Evolutionary conservation across 2,329 filamentous ascomycete genomes (phyloP).

Genomic region (Penicillium sp.): DNA sequence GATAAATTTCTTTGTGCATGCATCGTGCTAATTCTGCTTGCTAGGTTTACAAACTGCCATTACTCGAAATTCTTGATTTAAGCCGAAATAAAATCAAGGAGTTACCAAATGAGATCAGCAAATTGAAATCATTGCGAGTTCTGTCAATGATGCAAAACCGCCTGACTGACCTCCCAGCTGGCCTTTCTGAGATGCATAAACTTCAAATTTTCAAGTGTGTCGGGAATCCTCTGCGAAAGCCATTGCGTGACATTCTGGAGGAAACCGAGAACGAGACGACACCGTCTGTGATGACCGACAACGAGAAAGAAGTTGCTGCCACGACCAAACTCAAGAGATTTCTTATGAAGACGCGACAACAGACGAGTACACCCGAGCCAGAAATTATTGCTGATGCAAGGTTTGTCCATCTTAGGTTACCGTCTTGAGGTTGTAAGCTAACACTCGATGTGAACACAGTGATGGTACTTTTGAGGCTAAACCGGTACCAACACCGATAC

Average conservation of each 20-base stretch:
- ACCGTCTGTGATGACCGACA: conserved; percentile 53
- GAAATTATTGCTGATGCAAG: conserved; percentile 49
- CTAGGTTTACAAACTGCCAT: conserved; percentile 79
- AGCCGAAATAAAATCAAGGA: conserved; percentile 79
- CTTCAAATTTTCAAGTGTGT: conserved; percentile 86
- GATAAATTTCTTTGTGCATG: not conserved
- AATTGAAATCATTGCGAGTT: conserved; percentile 81
- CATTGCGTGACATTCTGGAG: conserved; percentile 67
- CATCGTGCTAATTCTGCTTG: conserved; percentile 22
- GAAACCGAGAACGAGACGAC: conserved; percentile 65
- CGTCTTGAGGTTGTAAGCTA: conserved; percentile 7
- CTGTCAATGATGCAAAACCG: conserved; percentile 83
- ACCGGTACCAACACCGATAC: conserved; percentile 60
- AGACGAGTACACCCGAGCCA: conserved; percentile 38
- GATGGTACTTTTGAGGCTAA: conserved; percentile 75
- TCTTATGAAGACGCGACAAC: conserved; percentile 48
- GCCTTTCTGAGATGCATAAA: conserved; percentile 84
- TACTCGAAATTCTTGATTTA: conserved; percentile 88
- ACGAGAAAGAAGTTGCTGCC: conserved; percentile 59
- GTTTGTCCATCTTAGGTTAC: conserved; percentile 23
- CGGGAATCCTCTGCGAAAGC: conserved; percentile 80
- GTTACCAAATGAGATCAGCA: conserved; percentile 75
- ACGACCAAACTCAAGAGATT: conserved; percentile 61
- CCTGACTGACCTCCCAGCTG: conserved; percentile 78
- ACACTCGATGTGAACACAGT: conserved; percentile 43